These are phyloP conservation scores for Elasticomyces elasticus DNA, from an alignment of 495 filamentous ascomycete genomes.

Conservation along the genomic window DNA sequence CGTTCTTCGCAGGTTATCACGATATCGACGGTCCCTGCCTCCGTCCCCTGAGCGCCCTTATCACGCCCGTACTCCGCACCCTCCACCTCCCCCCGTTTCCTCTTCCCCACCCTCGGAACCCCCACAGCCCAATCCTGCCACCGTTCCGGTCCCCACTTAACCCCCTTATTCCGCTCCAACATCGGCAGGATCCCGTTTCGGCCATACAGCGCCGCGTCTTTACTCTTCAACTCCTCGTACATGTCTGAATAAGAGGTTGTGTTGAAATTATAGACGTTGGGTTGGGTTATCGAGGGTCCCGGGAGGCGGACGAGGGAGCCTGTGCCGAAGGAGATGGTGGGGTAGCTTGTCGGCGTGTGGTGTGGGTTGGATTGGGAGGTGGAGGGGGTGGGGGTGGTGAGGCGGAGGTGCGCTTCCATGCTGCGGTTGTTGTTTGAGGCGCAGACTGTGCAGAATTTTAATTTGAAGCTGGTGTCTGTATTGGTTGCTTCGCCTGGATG, in stretches of 20 bases:
- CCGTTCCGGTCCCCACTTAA: conserved; percentile 92
- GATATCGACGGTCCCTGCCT: conserved; percentile 84
- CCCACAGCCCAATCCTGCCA: conserved; percentile 98
- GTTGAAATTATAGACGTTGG: conserved; percentile 97
- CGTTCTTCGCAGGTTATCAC: conserved; percentile 97
- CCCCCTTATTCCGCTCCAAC: conserved; percentile 79
- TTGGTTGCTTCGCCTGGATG: not conserved
- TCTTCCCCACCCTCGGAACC: conserved; percentile 58
- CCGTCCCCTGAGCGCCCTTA: conserved; percentile 64
- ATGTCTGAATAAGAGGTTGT: conserved; percentile 85
- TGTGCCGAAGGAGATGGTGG: conserved; percentile 95
- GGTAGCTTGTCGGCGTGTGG: conserved; percentile 45
- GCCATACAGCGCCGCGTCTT: conserved; percentile 81
- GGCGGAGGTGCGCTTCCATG: conserved; percentile 93
- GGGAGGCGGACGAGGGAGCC: conserved; percentile 90
- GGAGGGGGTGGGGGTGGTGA: conserved; percentile 51
- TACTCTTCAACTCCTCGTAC: conserved; percentile 73
- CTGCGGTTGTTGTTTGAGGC: conserved; percentile 70
- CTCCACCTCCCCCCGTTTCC: conserved; percentile 21
- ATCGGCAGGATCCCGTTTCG: conserved; percentile 90
- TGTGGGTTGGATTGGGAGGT: not conserved
- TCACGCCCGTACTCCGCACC: conserved; percentile 35
- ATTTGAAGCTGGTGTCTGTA: conserved; percentile 18
- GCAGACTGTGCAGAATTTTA: conserved; percentile 97
- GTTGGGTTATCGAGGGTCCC: conserved; percentile 79